Evolutionary conservation across 208 protist species (phyloP).

Genomic region (Plasmodiophora brassicae): DNA sequence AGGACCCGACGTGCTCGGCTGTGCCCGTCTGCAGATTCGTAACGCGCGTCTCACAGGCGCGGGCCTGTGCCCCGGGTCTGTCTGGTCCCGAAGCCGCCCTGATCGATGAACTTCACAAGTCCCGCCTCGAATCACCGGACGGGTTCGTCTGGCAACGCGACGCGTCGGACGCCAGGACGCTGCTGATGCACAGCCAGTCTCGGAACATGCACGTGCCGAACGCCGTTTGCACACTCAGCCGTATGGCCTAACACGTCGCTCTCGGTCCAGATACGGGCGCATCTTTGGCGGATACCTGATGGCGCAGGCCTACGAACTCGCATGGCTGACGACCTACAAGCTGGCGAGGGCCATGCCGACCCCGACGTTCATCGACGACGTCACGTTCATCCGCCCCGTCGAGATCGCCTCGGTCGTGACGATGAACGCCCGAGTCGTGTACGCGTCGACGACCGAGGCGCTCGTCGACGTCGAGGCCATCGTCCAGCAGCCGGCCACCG

Average conservation of each 20-base stretch:
- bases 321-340: background rate
- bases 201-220: background rate
- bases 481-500: background rate
- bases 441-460: background rate
- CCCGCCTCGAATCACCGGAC: too few relatives aligned
- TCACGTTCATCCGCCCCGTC: background rate
- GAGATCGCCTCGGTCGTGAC: background rate
- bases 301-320: background rate
- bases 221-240: background rate
- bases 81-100: background rate
- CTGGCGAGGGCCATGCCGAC: background rate
- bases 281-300: slow-evolving; percentile 7
- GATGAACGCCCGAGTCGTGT: background rate
- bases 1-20: too few relatives aligned
- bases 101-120: background rate
- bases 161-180: background rate
- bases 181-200: slow-evolving; percentile 25
- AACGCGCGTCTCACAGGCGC: too few relatives aligned
- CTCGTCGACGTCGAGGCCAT: background rate
- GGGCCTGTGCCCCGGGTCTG: too few relatives aligned
- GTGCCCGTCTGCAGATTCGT: too few relatives aligned
- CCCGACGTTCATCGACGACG: slow-evolving; percentile 24
- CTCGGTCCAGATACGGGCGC: background rate
- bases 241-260: background rate
- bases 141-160: background rate